Conservation (phyloP, 352 stramenopile genomes). For the Phytophthora ohioensis region DNA sequence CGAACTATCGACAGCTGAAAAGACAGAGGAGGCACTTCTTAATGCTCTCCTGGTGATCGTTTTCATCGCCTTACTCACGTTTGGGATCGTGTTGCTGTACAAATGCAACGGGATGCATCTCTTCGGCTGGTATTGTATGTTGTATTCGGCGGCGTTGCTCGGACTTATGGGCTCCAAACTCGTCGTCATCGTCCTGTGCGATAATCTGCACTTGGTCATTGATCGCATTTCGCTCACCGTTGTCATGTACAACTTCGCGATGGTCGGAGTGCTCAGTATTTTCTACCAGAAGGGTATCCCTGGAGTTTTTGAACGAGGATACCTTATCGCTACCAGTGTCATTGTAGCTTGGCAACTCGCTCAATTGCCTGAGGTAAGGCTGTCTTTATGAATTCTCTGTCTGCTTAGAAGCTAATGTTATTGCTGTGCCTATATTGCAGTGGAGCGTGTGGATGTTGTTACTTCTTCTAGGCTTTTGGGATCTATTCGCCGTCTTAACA, state of each 20-base stretch:
- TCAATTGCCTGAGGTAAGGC: conserved; percentile 94
- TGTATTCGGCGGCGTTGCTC: conserved; percentile 78
- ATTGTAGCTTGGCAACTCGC: conserved; percentile 97
- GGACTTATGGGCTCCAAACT: conserved; percentile 78
- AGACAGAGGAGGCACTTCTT: conserved; percentile 66
- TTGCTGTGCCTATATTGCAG: conserved; percentile 30
- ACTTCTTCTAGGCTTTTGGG: conserved; percentile 96
- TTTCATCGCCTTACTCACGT: conserved; percentile 83
- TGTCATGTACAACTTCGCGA: conserved; percentile 91
- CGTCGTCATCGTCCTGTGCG: conserved; percentile 67
- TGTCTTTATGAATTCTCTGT: not conserved
- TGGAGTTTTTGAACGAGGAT: conserved; percentile 84
- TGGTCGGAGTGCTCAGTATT: conserved; percentile 86
- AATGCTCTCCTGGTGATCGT: conserved; percentile 86
- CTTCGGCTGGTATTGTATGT: conserved; percentile 80
- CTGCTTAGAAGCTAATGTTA: not conserved
- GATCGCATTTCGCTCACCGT: conserved; percentile 63
- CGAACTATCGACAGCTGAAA: conserved; percentile 44
- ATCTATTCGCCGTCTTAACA: conserved; percentile 97
- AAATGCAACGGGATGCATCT: conserved; percentile 83
- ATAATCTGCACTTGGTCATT: conserved; percentile 58
- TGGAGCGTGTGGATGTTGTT: conserved; percentile 91
- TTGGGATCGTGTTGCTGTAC: conserved; percentile 85
- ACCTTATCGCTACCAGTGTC: conserved; percentile 93
- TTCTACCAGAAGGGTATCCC: conserved; percentile 91